Evolutionary conservation across 164 flowering plant species (phyloP), one percentile per base, ranked within the genome.

Genomic region (Magnolia kwangsiensis): DNA sequence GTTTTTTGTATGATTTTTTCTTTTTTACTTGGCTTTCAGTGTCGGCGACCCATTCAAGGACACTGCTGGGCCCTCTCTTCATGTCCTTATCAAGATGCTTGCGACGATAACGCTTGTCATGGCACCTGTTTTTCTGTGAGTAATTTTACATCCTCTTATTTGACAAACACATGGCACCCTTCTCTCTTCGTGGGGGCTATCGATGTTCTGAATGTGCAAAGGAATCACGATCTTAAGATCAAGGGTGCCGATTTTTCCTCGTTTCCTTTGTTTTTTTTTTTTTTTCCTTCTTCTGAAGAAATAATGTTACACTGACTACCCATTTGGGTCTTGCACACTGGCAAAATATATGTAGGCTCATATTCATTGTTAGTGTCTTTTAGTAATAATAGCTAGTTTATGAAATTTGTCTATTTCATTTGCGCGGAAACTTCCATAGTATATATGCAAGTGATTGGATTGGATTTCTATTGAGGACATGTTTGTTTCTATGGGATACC

Each of bases 11-110:
- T 37, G 7, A 37, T 37, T 37, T 37, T 37, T 37, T 37, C 13
- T 11, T 55, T 55, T 9, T 55, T 11, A 16, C 61, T 55, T 55
- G 61, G 61, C 14, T 67, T 86, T 84, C 93, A 96, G 99, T 49
- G 99, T 96, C 50, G 99, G 99, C 76, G 99, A 96, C 72, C 99
- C 99, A 16, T 96, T 96, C 85, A 96, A 96, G 77, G 99, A 96
- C 87, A 96, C 99, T 1, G 99, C 99, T n/a, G 99, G 99, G 69
- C 99, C 99, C 55, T 96, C 99, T 0, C 76, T 96, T 77, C 99
- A 96, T 74, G 99, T 96, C 24, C 93, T 96, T 37, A 96, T 96
- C 81, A 94, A 96, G 83, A 94, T 96, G 99, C 92, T 96, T 45
- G 98, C 98, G 3, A 96, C 99, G 0, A 96, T 96, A 20, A 96